Base-by-base conservation (phyloP, 2,329 filamentous ascomycete species). In the Neopestalotiopsis rosae region DNA sequence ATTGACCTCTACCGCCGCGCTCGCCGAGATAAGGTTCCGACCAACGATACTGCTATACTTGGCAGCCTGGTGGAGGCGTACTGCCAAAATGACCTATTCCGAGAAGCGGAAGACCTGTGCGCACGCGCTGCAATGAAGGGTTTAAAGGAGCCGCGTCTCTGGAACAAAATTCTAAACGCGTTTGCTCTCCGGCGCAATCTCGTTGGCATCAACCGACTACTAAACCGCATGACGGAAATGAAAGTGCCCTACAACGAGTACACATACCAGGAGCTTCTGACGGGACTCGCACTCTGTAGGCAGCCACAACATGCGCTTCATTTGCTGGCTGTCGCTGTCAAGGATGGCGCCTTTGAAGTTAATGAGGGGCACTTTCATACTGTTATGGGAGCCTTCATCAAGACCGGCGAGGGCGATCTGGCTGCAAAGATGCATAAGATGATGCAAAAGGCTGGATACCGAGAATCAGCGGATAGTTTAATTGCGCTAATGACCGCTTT, bases 101-200 rank as follows among this genome's bases (percentile, higher is more conserved):
- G 79, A 12, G 83, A 89, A 73, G 91, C 91, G 3, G 86, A 90
- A 77, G 81, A 81, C 52, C 82, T 93, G 63, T 88, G 90, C 40
- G 76, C 87, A 63, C 86, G 87, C 59, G 86, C 89, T 40, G 82
- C 90, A 28, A 79, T 80, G 13, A 83, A 85, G 70, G 81, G 83
- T 0, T 77, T 84, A 20, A 85, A 89, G 1, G 82, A 85, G 1
- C 90, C 90, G 2, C 83, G 85, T 40, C 88, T 94, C 76, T 98
- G 93, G 93, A 97, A 98, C 76, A 85, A 89, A 66, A 81, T 98
- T 40, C 82, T 98, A 4, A 85, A 87, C 68, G 88, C 91, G 70
- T 87, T 94, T 77, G 93, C 92, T 6, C 82, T 88, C 67, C 85
- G 87, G 6, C 87, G 91, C 67, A 83, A 86, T 66, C 77, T 89